Base-by-base conservation (phyloP, 768 basidiomycete genomes). In the Rhizopogon vinicolor region DNA sequence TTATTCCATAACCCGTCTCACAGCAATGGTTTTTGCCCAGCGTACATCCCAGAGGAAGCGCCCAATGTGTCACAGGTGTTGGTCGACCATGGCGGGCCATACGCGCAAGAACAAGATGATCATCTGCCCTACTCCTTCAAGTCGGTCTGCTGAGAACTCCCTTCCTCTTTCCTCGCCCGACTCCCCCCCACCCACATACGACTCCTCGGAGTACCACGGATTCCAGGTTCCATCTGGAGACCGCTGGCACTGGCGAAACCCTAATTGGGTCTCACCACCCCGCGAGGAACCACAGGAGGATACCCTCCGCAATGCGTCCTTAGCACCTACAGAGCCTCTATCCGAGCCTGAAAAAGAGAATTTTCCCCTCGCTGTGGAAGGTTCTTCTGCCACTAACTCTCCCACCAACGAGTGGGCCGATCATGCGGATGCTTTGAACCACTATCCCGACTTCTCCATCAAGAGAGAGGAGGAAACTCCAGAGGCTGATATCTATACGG, bases 41-140 rank as follows among this genome's bases (percentile, higher is more conserved):
- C 19, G 22, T 16, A 39, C 48, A 35, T 49, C 48, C 48, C 41
- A 60, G 22, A 70, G 68, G 53, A 72, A 52, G 55, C 70, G 68
- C n/a, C 68, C 68, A 40, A 70, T 68, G 50, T 70, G 68, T 39
- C 70, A 71, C 62, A 72, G 58, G 52, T 70, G 68, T 41, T 66
- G 68, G 39, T 62, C 57, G 18, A 63, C 61, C 40, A 70, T 70
- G 68, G 69, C 69, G 43, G 68, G 68, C 14, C 68, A 70, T 41
- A 68, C 56, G 50, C 68, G 70, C 40, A 67, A 62, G 56, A 67
- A 65, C 41, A 70, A 70, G 48, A 59, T 49, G 22, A 51, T 70
- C 46, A 51, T 72, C 40, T 71, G 70, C 29, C 67, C 69, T 16
- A 55, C 60, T 41, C 60, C 49, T 42, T 45, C 44, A 8, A 55